Evolutionary conservation across 805 yeast genomes (phyloP).

Genomic region (Ogataea ramenticola): DNA sequence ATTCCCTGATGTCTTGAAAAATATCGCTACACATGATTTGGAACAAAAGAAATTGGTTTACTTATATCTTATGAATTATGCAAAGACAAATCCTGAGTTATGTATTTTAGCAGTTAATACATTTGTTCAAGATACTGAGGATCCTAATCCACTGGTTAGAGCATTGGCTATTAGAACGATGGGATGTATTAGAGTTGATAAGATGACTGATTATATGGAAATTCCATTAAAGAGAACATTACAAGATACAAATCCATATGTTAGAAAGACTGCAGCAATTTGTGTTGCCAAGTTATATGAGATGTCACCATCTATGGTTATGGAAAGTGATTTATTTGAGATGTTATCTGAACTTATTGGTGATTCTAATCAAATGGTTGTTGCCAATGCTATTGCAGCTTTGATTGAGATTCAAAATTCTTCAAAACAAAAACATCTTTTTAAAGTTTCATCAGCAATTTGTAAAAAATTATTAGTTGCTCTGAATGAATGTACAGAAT

Average conservation of each 20-base stretch:
- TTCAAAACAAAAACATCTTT: constrained; percentile 23
- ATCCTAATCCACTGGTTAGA: constrained; percentile 91
- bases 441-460: constrained; percentile 31
- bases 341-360: constrained; percentile 59
- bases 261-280: constrained; percentile 93
- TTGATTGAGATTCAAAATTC: constrained; percentile 60
- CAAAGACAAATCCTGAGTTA: constrained; percentile 91
- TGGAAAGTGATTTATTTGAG: constrained; percentile 81
- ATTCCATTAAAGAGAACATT: constrained; percentile 81
- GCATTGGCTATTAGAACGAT: constrained; percentile 96
- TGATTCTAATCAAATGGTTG: constrained; percentile 95
- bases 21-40: constrained; percentile 92
- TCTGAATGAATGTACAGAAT: constrained; percentile 94
- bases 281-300: constrained; percentile 95
- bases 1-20: constrained; percentile 93
- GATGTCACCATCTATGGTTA: constrained; percentile 68
- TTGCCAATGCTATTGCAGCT: constrained; percentile 87
- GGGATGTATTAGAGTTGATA: constrained; percentile 96
- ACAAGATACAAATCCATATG: constrained; percentile 92
- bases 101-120: constrained; percentile 96
- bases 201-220: constrained; percentile 91
- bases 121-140: constrained; percentile 90
- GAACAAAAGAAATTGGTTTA: constrained; percentile 96
- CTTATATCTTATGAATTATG: constrained; percentile 92
- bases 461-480: constrained; percentile 68